Percentiles rank a stretch among this genome's conserved stretches.
Evolutionary conservation across 176 grass and related monocot species (phyloP).

Genomic region (Sorghum bicolor): DNA sequence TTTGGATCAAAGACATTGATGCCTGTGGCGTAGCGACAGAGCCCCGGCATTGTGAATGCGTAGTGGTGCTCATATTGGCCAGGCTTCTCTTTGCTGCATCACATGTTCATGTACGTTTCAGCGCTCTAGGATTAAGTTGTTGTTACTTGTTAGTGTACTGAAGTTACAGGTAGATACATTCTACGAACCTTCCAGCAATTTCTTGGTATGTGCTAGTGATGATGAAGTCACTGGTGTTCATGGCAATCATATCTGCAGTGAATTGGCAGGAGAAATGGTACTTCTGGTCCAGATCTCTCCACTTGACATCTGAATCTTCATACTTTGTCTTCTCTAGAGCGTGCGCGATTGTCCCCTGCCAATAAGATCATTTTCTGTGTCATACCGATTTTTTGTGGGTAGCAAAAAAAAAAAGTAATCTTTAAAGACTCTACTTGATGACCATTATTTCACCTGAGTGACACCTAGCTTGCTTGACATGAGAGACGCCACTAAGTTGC

Average conservation of each 20-base stretch:
- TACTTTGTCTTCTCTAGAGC: conserved; percentile 99
- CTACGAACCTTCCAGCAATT: conserved; percentile 78
- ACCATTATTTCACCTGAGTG: conserved; percentile 58
- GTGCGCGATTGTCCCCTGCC: conserved; percentile 88
- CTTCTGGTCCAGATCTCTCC: conserved; percentile 82
- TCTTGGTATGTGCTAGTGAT: conserved; percentile 97
- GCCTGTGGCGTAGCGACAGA: conserved; percentile 78
- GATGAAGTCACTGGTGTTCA: conserved; percentile 94
- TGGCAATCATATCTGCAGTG: conserved; percentile 93
- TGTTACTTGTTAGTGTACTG: not conserved
- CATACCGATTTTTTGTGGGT: not conserved
- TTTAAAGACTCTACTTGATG: not conserved
- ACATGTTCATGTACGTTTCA: conserved; percentile 6
- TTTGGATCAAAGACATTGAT: conserved; percentile 94
- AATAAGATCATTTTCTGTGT: not conserved
- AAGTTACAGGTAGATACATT: not conserved
- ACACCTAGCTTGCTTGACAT: conserved; percentile 79
- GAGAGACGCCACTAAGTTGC: conserved; percentile 91
- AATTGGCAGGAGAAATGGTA: conserved; percentile 99
- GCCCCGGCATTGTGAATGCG: conserved; percentile 83
- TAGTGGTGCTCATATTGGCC: conserved; percentile 92
- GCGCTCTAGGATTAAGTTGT: not conserved
- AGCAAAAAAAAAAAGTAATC: not conserved
- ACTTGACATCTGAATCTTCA: conserved; percentile 84
- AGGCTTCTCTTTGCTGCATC: conserved; percentile 79